Evolutionary conservation across 192 early-diverging fungal species (phyloP).

Genomic region (Phlyctochytrium arcticum): DNA sequence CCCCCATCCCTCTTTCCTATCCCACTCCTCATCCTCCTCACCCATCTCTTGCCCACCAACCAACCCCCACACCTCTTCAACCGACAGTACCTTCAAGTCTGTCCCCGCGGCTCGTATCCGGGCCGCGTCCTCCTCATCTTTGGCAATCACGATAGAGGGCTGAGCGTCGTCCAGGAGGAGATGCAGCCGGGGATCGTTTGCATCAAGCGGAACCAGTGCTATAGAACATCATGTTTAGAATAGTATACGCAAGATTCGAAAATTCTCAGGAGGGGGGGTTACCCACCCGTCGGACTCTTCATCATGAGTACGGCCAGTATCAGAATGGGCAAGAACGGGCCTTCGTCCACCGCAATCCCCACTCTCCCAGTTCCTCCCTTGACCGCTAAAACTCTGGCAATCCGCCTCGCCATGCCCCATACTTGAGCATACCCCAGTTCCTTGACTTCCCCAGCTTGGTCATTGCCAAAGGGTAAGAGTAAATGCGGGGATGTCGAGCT

Average conservation of each 20-base stretch:
- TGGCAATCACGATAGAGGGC: constrained; percentile 18
- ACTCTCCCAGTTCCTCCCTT: too few species aligned
- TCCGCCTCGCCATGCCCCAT: too few species aligned
- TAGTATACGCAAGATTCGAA: neutral
- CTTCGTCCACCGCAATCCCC: constrained; percentile 16
- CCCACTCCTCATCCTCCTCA: neutral
- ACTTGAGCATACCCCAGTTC: too few species aligned
- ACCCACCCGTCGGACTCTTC: neutral
- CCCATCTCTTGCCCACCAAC: neutral
- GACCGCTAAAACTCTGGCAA: too few species aligned
- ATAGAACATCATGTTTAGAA: neutral
- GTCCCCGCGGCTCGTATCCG: too few species aligned
- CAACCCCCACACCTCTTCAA: too few species aligned
- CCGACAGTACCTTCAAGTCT: neutral
- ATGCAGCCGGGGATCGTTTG: constrained; percentile 31
- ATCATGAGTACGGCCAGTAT: constrained; percentile 15
- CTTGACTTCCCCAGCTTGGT: too few species aligned
- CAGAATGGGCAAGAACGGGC: constrained; percentile 6
- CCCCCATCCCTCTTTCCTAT: neutral
- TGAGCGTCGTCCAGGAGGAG: constrained; percentile 31
- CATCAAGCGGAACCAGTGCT: constrained; percentile 35
- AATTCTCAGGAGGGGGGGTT: neutral
- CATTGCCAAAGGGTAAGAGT: too few species aligned
- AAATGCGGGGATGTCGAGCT: too few species aligned
- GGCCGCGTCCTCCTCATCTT: constrained; percentile 1